These are phyloP conservation scores for Crithidia acanthocephali DNA, from an alignment of 208 protist species.

Conservation along the genomic window DNA sequence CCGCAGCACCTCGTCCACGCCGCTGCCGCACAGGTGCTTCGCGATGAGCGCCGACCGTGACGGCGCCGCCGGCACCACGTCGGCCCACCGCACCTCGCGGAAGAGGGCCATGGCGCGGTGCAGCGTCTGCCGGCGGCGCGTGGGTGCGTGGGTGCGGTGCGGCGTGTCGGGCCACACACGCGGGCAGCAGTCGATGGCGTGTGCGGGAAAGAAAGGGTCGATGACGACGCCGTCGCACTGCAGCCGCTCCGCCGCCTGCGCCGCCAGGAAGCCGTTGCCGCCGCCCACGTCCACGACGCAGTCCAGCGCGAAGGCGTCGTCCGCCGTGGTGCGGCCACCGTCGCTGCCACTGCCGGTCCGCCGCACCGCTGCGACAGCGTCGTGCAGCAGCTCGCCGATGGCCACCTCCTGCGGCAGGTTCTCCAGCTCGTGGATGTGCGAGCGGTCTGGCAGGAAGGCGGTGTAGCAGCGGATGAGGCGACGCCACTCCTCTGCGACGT, in stretches of 20 bases:
- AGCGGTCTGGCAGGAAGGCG: constrained; percentile 71
- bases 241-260: constrained; percentile 63
- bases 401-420: constrained; percentile 86
- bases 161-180: constrained; percentile 56
- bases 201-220: constrained; percentile 69
- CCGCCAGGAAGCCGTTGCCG: constrained; percentile 83
- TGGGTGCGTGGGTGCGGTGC: constrained; percentile 35
- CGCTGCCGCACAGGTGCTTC: constrained; percentile 86
- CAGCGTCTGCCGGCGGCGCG: constrained; percentile 33
- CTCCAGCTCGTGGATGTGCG: constrained; percentile 79
- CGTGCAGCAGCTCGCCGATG: constrained; percentile 66
- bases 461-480: constrained; percentile 72
- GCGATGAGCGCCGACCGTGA: constrained; percentile 57
- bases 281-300: constrained; percentile 81
- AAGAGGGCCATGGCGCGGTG: constrained; percentile 50
- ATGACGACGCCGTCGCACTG: constrained; percentile 68
- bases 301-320: constrained; percentile 39
- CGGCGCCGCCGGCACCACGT: constrained; percentile 41
- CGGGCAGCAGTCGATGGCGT: constrained; percentile 77
- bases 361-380: constrained; percentile 18
- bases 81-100: constrained; percentile 52
- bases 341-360: too few species aligned
- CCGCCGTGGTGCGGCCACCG: too few species aligned
- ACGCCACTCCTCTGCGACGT: constrained; percentile 26
- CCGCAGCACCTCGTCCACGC: constrained; percentile 70